These are phyloP conservation scores for Phytopythium litorale DNA, from an alignment of 352 stramenopile species.

Conservation along the genomic window DNA sequence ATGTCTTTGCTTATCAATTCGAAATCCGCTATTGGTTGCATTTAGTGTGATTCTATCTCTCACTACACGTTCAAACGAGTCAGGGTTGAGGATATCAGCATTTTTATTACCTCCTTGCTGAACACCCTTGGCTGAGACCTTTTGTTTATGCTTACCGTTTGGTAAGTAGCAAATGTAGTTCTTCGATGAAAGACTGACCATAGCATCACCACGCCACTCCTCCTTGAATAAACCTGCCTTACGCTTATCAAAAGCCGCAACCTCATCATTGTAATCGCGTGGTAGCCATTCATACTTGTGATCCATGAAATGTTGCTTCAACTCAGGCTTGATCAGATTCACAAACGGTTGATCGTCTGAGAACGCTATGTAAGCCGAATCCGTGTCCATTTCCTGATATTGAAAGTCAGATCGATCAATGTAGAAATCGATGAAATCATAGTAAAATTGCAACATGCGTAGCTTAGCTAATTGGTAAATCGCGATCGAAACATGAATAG, in stretches of 20 bases:
- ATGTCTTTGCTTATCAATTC: not conserved
- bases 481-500: conserved; percentile 8
- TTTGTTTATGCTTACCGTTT: not conserved
- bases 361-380: no score
- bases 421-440: conserved; percentile 9
- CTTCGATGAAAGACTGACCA: conserved; percentile 14
- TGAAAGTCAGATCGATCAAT: not conserved
- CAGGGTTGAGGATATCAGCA: not conserved
- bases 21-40: not conserved
- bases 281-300: no score
- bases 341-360: no score
- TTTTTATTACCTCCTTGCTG: not conserved
- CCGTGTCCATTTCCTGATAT: no score
- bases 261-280: no score
- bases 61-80: not conserved
- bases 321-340: no score
- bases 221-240: conserved; percentile 7
- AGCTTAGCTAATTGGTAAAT: conserved; percentile 10
- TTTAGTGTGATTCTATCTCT: not conserved
- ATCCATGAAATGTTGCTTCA: no score
- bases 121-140: not conserved
- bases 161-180: conserved; percentile 22
- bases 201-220: conserved; percentile 14
- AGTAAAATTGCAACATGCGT: conserved; percentile 11
- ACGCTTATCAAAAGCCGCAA: no score